Evolutionary conservation across 2,329 filamentous ascomycete species (phyloP).

Genomic region (Aspergillus sojae): DNA sequence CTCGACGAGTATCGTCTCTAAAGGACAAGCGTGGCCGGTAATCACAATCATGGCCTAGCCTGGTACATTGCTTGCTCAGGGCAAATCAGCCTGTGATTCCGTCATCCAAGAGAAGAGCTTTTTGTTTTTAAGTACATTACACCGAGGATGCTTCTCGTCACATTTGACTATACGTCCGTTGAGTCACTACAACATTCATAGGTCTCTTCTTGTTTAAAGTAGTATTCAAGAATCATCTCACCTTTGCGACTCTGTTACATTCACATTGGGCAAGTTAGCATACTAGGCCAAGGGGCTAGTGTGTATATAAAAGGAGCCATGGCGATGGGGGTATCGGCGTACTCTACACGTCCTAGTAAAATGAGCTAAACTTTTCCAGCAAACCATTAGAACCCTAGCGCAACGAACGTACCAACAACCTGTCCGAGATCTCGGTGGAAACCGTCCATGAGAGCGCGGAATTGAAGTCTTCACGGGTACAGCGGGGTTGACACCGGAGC

Average conservation of each 20-base stretch:
- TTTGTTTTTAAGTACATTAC: conserved; percentile 47
- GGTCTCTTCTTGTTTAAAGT: not conserved
- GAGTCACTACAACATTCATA: not conserved
- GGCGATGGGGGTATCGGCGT: conserved; percentile 22
- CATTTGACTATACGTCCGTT: conserved; percentile 53
- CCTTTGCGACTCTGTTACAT: conserved; percentile 44
- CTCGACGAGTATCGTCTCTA: conserved; percentile 55
- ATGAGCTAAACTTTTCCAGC: conserved; percentile 2
- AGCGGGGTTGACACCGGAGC: conserved; percentile 9
- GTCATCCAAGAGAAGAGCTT: not conserved
- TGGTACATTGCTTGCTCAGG: conserved; percentile 52
- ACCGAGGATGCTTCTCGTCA: conserved; percentile 57
- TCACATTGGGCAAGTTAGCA: conserved; percentile 15
- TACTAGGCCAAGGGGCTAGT: not conserved
- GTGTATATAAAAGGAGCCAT: not conserved
- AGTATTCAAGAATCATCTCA: conserved; percentile 22
- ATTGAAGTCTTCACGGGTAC: conserved; percentile 36
- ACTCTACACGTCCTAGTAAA: conserved; percentile 47
- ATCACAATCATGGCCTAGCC: conserved; percentile 60
- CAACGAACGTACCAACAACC: conserved; percentile 53
- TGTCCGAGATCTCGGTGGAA: conserved; percentile 57
- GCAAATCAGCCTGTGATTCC: conserved; percentile 10
- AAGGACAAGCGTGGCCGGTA: conserved; percentile 61
- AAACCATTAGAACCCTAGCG: not conserved
- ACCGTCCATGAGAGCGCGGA: conserved; percentile 46